Conservation (phyloP, 2,329 filamentous ascomycete species). For the Ophiostoma piceae region DNA sequence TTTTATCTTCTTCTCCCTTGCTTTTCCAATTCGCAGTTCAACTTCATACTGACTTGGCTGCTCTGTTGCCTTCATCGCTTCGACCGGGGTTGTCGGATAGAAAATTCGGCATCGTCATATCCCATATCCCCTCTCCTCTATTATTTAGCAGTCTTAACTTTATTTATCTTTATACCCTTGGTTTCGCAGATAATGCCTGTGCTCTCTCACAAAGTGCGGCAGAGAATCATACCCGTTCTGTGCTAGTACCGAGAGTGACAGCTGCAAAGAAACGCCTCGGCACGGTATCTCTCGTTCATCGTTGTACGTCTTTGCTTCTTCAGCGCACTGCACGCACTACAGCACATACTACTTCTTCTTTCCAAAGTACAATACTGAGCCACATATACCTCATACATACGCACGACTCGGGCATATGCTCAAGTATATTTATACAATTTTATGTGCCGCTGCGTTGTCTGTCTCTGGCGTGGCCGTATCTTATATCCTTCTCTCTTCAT, state of each 20-base stretch:
- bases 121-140: background rate
- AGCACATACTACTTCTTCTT: background rate
- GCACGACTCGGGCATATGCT: background rate
- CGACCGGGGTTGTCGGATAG: background rate
- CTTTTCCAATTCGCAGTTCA: background rate
- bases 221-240: slow-evolving; percentile 17
- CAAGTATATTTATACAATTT: background rate
- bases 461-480: slow-evolving; percentile 1
- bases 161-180: background rate
- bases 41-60: background rate
- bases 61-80: background rate
- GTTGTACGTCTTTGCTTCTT: slow-evolving; percentile 1
- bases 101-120: slow-evolving; percentile 1
- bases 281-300: slow-evolving; percentile 18
- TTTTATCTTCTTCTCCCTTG: background rate
- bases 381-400: background rate
- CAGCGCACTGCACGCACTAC: background rate
- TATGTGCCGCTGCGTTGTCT: background rate
- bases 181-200: background rate
- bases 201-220: background rate
- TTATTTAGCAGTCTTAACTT: background rate
- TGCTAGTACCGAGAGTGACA: slow-evolving; percentile 25
- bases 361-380: background rate
- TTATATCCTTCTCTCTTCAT: slow-evolving; percentile 17
- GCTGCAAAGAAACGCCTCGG: slow-evolving; percentile 22